Evolutionary conservation across 306 rosid genomes (phyloP).

Genomic region (Acacia confusa): DNA sequence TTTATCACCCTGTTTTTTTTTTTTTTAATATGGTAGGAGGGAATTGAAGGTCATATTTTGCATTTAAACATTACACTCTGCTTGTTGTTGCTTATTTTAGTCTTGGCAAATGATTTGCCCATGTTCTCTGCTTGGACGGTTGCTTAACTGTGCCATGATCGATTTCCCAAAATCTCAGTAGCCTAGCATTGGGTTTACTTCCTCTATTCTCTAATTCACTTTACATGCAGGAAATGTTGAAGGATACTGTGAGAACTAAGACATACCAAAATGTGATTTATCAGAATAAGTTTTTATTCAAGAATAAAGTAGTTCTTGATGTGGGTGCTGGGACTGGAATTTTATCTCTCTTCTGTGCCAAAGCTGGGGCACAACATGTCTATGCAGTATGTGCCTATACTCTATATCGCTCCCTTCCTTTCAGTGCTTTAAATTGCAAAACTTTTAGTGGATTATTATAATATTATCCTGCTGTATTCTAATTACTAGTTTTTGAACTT

Average conservation of each 20-base stretch:
- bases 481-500: constrained; percentile 9
- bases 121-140: neutral
- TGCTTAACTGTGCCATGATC: neutral
- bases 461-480: neutral
- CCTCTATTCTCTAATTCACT: constrained; percentile 14
- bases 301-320: constrained; percentile 93
- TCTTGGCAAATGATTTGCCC: neutral
- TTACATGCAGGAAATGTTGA: constrained; percentile 88
- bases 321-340: constrained; percentile 99
- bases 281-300: constrained; percentile 82
- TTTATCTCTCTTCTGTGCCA: constrained; percentile 93
- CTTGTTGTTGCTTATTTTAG: neutral
- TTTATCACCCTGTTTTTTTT: neutral
- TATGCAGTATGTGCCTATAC: constrained; percentile 63
- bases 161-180: neutral
- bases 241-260: constrained; percentile 91
- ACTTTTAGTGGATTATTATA: neutral
- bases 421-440: neutral
- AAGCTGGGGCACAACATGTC: constrained; percentile 94
- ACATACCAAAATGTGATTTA: constrained; percentile 95
- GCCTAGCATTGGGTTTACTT: neutral
- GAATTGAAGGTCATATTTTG: neutral
- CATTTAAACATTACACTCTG: neutral
- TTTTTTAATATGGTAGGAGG: neutral
- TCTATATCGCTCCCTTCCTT: neutral